A percentile compares a stretch with the other conserved stretches of the same genome.
These are phyloP conservation scores for Cryptosporidium canis DNA, from an alignment of 169 alveolate species.

Conservation along the genomic window DNA sequence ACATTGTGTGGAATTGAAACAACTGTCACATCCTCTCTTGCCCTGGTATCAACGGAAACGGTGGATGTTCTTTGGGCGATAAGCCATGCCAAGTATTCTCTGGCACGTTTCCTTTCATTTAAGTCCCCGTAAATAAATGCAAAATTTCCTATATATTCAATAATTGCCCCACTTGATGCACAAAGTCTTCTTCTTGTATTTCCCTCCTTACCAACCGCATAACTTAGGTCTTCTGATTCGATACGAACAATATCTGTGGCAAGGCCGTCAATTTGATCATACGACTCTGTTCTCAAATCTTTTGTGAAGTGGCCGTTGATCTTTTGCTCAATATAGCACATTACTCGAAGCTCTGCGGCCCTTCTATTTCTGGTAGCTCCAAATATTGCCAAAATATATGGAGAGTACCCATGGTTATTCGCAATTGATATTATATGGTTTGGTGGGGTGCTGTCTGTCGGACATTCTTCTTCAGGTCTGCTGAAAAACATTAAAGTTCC, in stretches of 20 bases:
- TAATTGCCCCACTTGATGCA: constrained; percentile 78
- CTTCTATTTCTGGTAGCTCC: constrained; percentile 62
- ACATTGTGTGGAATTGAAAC: constrained; percentile 77
- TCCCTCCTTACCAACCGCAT: constrained; percentile 78
- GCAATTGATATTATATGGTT: not conserved
- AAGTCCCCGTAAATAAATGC: constrained; percentile 71
- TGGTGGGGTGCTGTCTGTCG: constrained; percentile 6
- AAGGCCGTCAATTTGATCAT: constrained; percentile 34
- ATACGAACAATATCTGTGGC: constrained; percentile 67
- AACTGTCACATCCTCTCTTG: constrained; percentile 75
- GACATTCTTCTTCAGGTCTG: constrained; percentile 45
- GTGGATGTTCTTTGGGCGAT: constrained; percentile 71
- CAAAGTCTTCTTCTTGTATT: constrained; percentile 79
- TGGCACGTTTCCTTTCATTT: constrained; percentile 73
- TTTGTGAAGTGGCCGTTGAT: constrained; percentile 61
- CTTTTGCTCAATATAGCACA: constrained; percentile 69
- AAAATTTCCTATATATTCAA: constrained; percentile 77
- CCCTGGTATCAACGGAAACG: constrained; percentile 67
- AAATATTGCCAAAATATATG: constrained; percentile 61
- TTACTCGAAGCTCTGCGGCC: constrained; percentile 65
- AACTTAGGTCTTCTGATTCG: constrained; percentile 74
- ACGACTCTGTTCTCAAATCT: constrained; percentile 35
- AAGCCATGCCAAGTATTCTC: constrained; percentile 67
- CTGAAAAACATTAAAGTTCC: constrained; percentile 79
- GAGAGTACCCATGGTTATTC: not conserved